A percentile compares a stretch with the other conserved stretches of the same genome.
These are phyloP conservation scores for Entomortierella beljakovae DNA, from an alignment of 192 early-diverging fungal genomes.

Conservation along the genomic window DNA sequence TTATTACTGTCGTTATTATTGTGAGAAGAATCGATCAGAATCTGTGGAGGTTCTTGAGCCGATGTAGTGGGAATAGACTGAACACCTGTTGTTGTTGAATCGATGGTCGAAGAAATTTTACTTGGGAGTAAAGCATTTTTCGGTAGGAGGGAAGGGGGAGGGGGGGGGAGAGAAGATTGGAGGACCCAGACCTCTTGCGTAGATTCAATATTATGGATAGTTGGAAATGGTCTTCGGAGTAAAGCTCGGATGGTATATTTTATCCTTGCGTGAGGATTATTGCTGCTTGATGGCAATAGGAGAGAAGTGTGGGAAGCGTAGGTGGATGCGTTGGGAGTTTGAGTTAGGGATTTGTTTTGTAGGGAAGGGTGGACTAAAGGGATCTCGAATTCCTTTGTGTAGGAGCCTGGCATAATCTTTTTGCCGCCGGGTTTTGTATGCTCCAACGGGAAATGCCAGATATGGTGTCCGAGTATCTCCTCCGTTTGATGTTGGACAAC, in stretches of 20 bases:
- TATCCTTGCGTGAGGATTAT: constrained; percentile 24
- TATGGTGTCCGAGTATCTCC: constrained; percentile 37
- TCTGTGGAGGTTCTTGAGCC: no score
- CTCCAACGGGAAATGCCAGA: constrained; percentile 42
- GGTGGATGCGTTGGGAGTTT: neutral
- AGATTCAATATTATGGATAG: constrained; percentile 33
- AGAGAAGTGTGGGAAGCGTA: neutral
- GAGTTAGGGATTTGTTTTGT: neutral
- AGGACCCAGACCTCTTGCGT: constrained; percentile 49
- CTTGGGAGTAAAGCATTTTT: neutral
- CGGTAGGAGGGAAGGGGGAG: neutral
- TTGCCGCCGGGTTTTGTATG: constrained; percentile 34
- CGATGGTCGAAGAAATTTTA: no score
- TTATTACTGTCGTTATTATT: no score
- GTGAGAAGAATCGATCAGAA: no score
- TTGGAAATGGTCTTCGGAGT: constrained; percentile 39
- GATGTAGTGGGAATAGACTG: no score
- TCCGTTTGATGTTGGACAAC: constrained; percentile 34
- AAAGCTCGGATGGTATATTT: constrained; percentile 44
- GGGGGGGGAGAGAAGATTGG: constrained; percentile 22
- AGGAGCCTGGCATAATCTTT: constrained; percentile 28
- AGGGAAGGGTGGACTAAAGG: constrained; percentile 23
- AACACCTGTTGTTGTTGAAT: no score
- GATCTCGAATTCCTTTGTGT: constrained; percentile 42
- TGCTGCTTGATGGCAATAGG: constrained; percentile 37